Evolutionary conservation across 495 filamentous ascomycete species (phyloP).

Genomic region (Baudoinia panamericana): DNA sequence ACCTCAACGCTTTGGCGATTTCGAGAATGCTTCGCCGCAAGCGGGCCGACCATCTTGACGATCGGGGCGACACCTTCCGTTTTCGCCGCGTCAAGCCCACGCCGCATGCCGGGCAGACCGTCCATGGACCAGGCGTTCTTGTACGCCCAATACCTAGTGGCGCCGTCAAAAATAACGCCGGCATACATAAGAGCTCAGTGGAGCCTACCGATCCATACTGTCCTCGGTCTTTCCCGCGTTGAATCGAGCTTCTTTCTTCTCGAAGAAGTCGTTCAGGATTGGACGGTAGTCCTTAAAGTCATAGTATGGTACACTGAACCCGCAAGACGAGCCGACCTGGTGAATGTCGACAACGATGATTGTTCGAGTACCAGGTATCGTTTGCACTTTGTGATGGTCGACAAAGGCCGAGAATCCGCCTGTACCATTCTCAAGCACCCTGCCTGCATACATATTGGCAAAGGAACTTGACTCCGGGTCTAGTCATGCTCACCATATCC

Average conservation of each 20-base stretch:
- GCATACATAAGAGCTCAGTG: background rate
- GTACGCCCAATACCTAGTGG: slow-evolving; percentile 41
- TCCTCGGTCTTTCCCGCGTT: slow-evolving; percentile 35
- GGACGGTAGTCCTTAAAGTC: slow-evolving; percentile 38
- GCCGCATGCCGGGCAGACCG: slow-evolving; percentile 38
- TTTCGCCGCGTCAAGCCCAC: slow-evolving; percentile 31
- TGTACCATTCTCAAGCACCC: slow-evolving; percentile 22
- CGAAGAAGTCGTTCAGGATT: slow-evolving; percentile 37
- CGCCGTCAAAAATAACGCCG: background rate
- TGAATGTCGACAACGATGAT: slow-evolving; percentile 27
- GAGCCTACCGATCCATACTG: slow-evolving; percentile 36
- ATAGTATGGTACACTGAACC: slow-evolving; percentile 41
- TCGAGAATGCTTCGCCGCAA: slow-evolving; percentile 18
- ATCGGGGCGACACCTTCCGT: slow-evolving; percentile 35
- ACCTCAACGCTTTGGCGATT: background rate
- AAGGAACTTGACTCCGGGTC: background rate
- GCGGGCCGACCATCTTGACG: slow-evolving; percentile 34
- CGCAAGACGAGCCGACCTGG: slow-evolving; percentile 32
- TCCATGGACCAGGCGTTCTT: slow-evolving; percentile 44
- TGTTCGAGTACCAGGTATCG: slow-evolving; percentile 19
- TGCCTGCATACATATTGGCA: slow-evolving; percentile 8
- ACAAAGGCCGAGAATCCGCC: slow-evolving; percentile 21
- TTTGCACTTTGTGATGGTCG: slow-evolving; percentile 17
- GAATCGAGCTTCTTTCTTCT: slow-evolving; percentile 32
- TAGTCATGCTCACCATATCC: too few species aligned